Evolutionary conservation across 352 stramenopile species (phyloP).

Genomic region (Phytophthora fragariaefolia): DNA sequence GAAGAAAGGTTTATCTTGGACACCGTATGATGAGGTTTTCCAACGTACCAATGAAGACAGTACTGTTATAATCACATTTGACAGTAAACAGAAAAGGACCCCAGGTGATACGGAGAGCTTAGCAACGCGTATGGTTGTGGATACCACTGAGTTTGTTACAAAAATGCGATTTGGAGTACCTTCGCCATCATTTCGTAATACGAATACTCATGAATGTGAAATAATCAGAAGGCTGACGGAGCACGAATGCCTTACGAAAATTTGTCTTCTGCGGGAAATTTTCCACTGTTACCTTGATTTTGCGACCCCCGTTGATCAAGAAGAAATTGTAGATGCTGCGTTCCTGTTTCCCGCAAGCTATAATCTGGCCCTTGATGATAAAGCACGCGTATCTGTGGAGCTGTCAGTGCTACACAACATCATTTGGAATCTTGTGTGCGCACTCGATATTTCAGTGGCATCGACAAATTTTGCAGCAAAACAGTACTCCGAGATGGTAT

Average conservation of each 20-base stretch:
- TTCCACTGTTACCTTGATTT: constrained; percentile 58
- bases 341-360: constrained; percentile 52
- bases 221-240: constrained; percentile 24
- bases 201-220: constrained; percentile 19
- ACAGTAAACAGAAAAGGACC: background rate
- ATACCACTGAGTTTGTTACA: constrained; percentile 48
- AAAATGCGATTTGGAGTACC: constrained; percentile 49
- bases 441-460: constrained; percentile 50
- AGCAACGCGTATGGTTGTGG: constrained; percentile 32
- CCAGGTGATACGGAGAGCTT: constrained; percentile 9
- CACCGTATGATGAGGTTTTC: constrained; percentile 22
- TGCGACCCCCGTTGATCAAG: constrained; percentile 30
- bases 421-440: constrained; percentile 65
- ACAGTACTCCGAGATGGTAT: constrained; percentile 25
- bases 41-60: constrained; percentile 21
- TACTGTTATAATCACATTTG: constrained; percentile 36
- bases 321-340: constrained; percentile 50
- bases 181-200: constrained; percentile 11
- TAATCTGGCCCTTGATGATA: constrained; percentile 10
- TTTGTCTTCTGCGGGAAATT: constrained; percentile 55
- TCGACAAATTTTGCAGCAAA: constrained; percentile 41
- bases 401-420: constrained; percentile 32
- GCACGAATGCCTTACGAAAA: constrained; percentile 47
- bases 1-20: constrained; percentile 49
- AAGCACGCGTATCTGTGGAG: constrained; percentile 17